These are phyloP conservation scores for Ganoderma resinaceum DNA, from an alignment of 1,284 basidiomycete genomes.

Conservation along the genomic window DNA sequence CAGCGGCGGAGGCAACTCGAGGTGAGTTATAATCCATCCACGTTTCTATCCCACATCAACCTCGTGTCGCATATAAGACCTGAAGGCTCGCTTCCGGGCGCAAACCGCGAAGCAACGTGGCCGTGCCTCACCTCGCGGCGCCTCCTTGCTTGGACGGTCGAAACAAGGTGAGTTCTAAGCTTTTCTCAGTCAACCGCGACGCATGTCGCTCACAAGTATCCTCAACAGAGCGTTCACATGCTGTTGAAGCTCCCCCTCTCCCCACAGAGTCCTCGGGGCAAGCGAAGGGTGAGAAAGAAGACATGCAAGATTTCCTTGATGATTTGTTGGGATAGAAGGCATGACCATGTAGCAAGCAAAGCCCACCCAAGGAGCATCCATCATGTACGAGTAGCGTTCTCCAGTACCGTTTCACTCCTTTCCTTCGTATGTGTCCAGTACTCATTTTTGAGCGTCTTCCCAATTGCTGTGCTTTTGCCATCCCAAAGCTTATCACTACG, in stretches of 20 bases:
- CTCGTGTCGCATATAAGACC: conserved; percentile 50
- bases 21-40: conserved; percentile 48
- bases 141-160: conserved; percentile 27
- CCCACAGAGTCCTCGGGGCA: conserved; percentile 43
- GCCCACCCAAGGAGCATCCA: background rate
- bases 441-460: background rate
- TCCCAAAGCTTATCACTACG: background rate
- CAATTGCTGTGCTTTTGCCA: background rate
- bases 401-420: background rate
- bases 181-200: background rate
- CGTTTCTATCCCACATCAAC: background rate
- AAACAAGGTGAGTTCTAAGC: conserved; percentile 43
- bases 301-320: conserved; percentile 80
- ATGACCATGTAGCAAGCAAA: background rate
- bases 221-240: conserved; percentile 39
- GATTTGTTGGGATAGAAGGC: conserved; percentile 53
- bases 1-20: conserved; percentile 73
- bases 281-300: conserved; percentile 55
- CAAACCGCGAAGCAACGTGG: conserved; percentile 58
- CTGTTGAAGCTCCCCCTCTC: conserved; percentile 62
- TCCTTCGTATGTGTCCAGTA: background rate
- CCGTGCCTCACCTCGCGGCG: conserved; percentile 29
- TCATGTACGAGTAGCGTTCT: background rate
- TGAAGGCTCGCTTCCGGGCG: conserved; percentile 71
- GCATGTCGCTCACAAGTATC: conserved; percentile 9